phyloP scores from a whole-genome alignment of 805 yeast species.

The Ogataea siamensis region DNA sequence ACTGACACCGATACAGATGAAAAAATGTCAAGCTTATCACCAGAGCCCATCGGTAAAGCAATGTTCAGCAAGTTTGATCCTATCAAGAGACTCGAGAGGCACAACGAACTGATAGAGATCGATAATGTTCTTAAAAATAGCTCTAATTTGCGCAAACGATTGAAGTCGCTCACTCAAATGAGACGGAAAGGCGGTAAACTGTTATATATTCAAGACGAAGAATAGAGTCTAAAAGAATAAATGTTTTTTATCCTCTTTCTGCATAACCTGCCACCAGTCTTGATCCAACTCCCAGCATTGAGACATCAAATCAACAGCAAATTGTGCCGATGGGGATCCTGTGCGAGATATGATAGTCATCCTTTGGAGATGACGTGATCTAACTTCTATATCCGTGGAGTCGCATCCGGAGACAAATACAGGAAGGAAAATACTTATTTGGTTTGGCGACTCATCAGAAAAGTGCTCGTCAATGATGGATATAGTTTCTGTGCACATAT shows the following conservation, averaged over 20 bases:
- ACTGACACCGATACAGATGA: not conserved
- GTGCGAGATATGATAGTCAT: slow-evolving; percentile 41
- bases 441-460: slow-evolving; percentile 47
- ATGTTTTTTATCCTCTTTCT: slow-evolving; percentile 40
- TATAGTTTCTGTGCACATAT: slow-evolving; percentile 42
- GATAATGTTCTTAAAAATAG: slow-evolving; percentile 72
- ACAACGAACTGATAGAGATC: slow-evolving; percentile 70
- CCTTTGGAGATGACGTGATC: slow-evolving; percentile 40
- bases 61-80: slow-evolving; percentile 64
- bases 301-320: slow-evolving; percentile 40
- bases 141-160: slow-evolving; percentile 62
- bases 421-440: slow-evolving; percentile 54
- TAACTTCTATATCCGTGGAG: slow-evolving; percentile 36
- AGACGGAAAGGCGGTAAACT: slow-evolving; percentile 25
- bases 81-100: slow-evolving; percentile 64
- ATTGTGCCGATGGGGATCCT: slow-evolving; percentile 37
- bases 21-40: slow-evolving; percentile 25
- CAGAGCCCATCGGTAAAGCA: slow-evolving; percentile 13
- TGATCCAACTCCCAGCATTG: slow-evolving; percentile 53
- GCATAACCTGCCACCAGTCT: slow-evolving; percentile 51
- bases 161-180: slow-evolving; percentile 49
- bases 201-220: slow-evolving; percentile 28
- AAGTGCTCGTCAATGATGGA: slow-evolving; percentile 38
- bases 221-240: slow-evolving; percentile 39
- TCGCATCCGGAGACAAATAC: slow-evolving; percentile 62